These are phyloP conservation scores for Clarireedia sp. DNA, from an alignment of 2,329 filamentous ascomycete genomes.

Conservation along the genomic window DNA sequence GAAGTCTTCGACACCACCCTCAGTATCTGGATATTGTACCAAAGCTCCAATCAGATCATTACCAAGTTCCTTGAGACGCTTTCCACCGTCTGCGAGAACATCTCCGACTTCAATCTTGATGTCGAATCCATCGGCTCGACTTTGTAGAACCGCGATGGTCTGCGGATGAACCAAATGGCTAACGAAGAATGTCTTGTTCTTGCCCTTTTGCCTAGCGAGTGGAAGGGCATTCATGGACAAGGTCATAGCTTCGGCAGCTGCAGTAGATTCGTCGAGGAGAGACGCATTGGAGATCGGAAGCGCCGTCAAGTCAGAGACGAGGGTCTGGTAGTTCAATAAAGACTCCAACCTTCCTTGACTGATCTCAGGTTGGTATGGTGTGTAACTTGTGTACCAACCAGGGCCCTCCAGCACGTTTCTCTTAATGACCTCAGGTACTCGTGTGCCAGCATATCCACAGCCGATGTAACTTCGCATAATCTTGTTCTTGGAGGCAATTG, in stretches of 20 bases:
- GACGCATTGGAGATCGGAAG: slow-evolving; percentile 87
- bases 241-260: slow-evolving; percentile 93
- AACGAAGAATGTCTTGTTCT: slow-evolving; percentile 75
- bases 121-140: slow-evolving; percentile 84
- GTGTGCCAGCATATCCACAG: slow-evolving; percentile 80
- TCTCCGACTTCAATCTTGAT: slow-evolving; percentile 71
- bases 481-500: slow-evolving; percentile 51
- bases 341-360: slow-evolving; percentile 91
- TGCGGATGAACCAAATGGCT: slow-evolving; percentile 77
- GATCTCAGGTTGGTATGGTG: slow-evolving; percentile 94
- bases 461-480: slow-evolving; percentile 68
- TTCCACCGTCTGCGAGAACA: slow-evolving; percentile 55
- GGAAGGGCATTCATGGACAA: slow-evolving; percentile 75
- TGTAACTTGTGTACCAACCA: slow-evolving; percentile 97
- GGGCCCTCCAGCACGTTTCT: slow-evolving; percentile 88
- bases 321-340: slow-evolving; percentile 89
- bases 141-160: slow-evolving; percentile 75
- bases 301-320: slow-evolving; percentile 81
- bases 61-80: slow-evolving; percentile 64
- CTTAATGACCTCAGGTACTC: slow-evolving; percentile 83
- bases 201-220: slow-evolving; percentile 60
- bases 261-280: slow-evolving; percentile 82
- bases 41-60: slow-evolving; percentile 81
- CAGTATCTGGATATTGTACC: slow-evolving; percentile 91
- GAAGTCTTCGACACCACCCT: slow-evolving; percentile 73